Conservation (phyloP, 306 rosid genomes). For the Trichosanthes truncata region DNA sequence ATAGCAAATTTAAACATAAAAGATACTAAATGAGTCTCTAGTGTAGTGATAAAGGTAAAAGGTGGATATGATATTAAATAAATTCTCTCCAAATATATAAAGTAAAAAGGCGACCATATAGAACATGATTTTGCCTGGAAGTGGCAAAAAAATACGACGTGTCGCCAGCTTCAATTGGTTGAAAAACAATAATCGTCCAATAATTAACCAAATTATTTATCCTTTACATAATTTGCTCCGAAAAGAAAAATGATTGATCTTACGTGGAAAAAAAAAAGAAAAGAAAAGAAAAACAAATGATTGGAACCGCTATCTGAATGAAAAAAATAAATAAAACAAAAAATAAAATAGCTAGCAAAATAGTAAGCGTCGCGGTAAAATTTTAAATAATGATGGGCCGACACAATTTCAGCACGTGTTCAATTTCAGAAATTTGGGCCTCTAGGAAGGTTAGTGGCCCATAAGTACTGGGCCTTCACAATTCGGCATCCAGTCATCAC, state of each 20-base stretch:
- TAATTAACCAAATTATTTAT: constrained; percentile 4
- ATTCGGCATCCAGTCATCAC: background rate
- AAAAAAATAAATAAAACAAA: too few relatives aligned
- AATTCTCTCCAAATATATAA: background rate
- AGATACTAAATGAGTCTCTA: background rate
- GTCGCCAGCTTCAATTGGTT: background rate
- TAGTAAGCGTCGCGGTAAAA: background rate
- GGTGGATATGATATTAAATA: background rate
- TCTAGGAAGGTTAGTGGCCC: background rate
- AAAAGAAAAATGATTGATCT: background rate
- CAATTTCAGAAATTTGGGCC: background rate
- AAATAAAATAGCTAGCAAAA: background rate
- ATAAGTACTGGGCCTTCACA: background rate
- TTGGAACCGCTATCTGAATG: background rate
- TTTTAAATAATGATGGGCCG: background rate
- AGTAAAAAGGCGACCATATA: background rate
- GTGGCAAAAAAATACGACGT: background rate
- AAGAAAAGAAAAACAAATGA: background rate
- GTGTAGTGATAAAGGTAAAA: background rate
- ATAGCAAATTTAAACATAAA: background rate
- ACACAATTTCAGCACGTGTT: background rate
- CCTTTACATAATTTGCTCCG: background rate
- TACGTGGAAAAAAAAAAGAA: background rate
- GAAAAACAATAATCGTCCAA: background rate
- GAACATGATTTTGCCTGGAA: constrained; percentile 2